Evolutionary conservation across 306 rosid genomes (phyloP).

Genomic region (Rubus idaeus): DNA sequence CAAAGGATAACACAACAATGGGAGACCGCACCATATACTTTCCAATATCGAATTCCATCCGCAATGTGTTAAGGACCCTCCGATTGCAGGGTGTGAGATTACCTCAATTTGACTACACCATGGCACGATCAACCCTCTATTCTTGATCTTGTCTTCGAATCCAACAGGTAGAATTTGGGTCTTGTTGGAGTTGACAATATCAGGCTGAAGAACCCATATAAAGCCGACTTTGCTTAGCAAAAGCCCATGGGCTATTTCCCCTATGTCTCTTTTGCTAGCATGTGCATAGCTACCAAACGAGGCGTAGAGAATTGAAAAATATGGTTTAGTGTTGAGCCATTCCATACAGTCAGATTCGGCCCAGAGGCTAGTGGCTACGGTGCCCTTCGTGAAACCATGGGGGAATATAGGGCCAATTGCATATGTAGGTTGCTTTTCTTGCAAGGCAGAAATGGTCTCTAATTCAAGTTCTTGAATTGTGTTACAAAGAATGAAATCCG

Average conservation of each 20-base stretch:
- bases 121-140: slow-evolving; percentile 17
- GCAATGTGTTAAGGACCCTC: slow-evolving; percentile 29
- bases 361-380: slow-evolving; percentile 22
- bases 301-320: slow-evolving; percentile 8
- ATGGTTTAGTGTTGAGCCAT: slow-evolving; percentile 13
- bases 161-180: slow-evolving; percentile 14
- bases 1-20: slow-evolving; percentile 23
- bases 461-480: slow-evolving; percentile 32
- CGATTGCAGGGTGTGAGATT: slow-evolving; percentile 23
- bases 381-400: slow-evolving; percentile 16
- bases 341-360: slow-evolving; percentile 14
- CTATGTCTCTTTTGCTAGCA: slow-evolving; percentile 5
- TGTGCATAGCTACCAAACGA: slow-evolving; percentile 24
- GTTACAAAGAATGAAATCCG: slow-evolving; percentile 24
- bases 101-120: slow-evolving; percentile 34
- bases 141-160: slow-evolving; percentile 18
- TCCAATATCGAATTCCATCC: slow-evolving; percentile 37
- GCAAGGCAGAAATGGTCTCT: slow-evolving; percentile 23
- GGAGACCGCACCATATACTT: slow-evolving; percentile 26
- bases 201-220: slow-evolving; percentile 8
- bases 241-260: slow-evolving; percentile 22
- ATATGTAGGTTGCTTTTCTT: slow-evolving; percentile 21
- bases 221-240: slow-evolving; percentile 6
- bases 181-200: slow-evolving; percentile 14
- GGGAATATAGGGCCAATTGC: slow-evolving; percentile 24